Conservation (phyloP, 495 filamentous ascomycete species). For the Penicillium alfredii region DNA sequence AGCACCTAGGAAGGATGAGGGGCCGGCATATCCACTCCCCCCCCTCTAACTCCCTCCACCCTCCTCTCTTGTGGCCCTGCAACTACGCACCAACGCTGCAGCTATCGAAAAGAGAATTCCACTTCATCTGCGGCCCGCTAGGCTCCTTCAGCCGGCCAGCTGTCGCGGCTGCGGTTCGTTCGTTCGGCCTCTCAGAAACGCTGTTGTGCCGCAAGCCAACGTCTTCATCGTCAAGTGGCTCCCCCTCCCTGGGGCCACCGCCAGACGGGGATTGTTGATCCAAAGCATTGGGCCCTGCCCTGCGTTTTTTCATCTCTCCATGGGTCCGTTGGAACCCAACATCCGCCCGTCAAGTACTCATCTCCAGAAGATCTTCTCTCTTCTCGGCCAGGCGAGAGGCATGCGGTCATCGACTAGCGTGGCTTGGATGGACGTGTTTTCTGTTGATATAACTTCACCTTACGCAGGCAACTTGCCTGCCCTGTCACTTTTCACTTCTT, state of each 20-base stretch:
- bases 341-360: conserved; percentile 5
- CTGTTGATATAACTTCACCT: conserved; percentile 26
- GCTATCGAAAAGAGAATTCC: conserved; percentile 12
- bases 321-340: conserved; percentile 11
- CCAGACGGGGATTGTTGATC: conserved; percentile 30
- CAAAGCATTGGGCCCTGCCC: conserved; percentile 27
- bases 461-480: conserved; percentile 14
- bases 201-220: conserved; percentile 12
- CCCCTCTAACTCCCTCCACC: conserved; percentile 13
- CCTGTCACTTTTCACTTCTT: conserved; percentile 4
- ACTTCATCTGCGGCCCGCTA: conserved; percentile 5
- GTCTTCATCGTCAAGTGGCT: conserved; percentile 12
- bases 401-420: conserved; percentile 16
- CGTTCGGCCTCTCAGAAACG: conserved; percentile 9
- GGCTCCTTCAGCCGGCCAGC: conserved; percentile 2
- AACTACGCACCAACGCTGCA: conserved; percentile 16
- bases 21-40: conserved; percentile 9
- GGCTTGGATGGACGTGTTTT: conserved; percentile 7
- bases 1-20: too few species aligned
- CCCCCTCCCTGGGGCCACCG: conserved; percentile 15
- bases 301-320: conserved; percentile 16
- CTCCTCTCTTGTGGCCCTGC: conserved; percentile 12
- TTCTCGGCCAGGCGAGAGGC: conserved; percentile 8
- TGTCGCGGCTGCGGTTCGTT: conserved; percentile 12
- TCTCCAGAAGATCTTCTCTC: conserved; percentile 22